Evolutionary conservation across 768 basidiomycete species (phyloP), one percentile per base, ranked within the genome.

Genomic region (Coprinopsis sp.): DNA sequence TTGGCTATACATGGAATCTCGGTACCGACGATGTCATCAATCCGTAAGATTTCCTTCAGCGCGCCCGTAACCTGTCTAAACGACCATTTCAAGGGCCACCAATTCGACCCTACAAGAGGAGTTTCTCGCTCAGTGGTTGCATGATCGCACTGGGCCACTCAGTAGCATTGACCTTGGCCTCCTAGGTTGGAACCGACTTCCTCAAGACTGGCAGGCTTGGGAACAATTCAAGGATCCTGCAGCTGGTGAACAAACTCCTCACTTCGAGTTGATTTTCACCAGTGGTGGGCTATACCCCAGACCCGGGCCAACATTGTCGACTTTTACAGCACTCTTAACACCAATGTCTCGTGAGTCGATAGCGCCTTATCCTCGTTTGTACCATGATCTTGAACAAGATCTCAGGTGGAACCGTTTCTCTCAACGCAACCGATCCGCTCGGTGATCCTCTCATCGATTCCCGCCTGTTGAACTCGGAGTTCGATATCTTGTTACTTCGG

Each of bases 161-260:
- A 55, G 56, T 6, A 48, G 59, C 41, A 54, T 46, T 2, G 47
- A 53, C 0, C 28, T 53, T 29, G 54, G 55, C 43, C 58, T 58
- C 3, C 39, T 64, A 4, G 64, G 51, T 10, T 66, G 59, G 52
- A 34, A 62, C 11, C 56, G 68, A n/a, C 47, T 68, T 21, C 58
- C 55, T 12, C 52, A 52, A 3, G 51, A 59, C 23, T 54, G 59
- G 27, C 13, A 46, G 3, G 31, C 50, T 3, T 50, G 52, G 52
- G 16, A 21, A 5, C 10, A 47, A 37, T 49, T 45, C 38, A 13
- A 29, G 23, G 66, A 70, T 49, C 62, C 65, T 2, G 44, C 65
- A 1, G 53, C 67, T 2, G 66, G 68, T 2, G 53, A 53, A 1
- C 51, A 57, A 29, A 57, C 59, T 0, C 53, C 63, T 1, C 67